phyloP scores from a whole-genome alignment of 2,329 filamentous ascomycete genomes.

The Hawksworthiomyces lignivorus region DNA sequence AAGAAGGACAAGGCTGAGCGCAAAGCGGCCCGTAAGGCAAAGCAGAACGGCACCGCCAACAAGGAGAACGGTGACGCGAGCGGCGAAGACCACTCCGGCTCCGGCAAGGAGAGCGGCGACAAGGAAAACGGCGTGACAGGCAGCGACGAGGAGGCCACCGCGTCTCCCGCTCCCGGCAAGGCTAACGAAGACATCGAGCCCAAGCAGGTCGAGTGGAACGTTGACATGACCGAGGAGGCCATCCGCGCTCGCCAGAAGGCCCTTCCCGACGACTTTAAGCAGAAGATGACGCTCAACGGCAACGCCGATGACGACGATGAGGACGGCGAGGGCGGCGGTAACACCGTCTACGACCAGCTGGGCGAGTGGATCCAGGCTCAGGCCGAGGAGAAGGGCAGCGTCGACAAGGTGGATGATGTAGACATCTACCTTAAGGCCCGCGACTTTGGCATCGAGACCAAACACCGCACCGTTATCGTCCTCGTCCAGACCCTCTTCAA shows the following conservation, averaged over 20 bases:
- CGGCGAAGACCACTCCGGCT: slow-evolving; percentile 50
- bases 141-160: slow-evolving; percentile 64
- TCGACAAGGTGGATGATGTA: slow-evolving; percentile 77
- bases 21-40: slow-evolving; percentile 86
- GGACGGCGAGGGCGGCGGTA: slow-evolving; percentile 66
- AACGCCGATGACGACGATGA: slow-evolving; percentile 77
- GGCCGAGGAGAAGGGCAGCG: slow-evolving; percentile 61
- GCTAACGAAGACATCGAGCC: slow-evolving; percentile 39
- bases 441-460: slow-evolving; percentile 86
- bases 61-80: slow-evolving; percentile 49
- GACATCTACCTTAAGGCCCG: slow-evolving; percentile 95
- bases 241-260: slow-evolving; percentile 90
- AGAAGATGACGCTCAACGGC: slow-evolving; percentile 70
- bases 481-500: slow-evolving; percentile 92
- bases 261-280: slow-evolving; percentile 91
- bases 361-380: slow-evolving; percentile 84
- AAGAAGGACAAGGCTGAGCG: slow-evolving; percentile 94
- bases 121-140: slow-evolving; percentile 62
- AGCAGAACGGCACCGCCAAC: slow-evolving; percentile 60
- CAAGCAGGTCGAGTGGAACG: slow-evolving; percentile 90
- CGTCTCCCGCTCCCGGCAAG: slow-evolving; percentile 30
- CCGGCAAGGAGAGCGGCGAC: slow-evolving; percentile 39
- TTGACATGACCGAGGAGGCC: slow-evolving; percentile 92
- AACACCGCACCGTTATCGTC: slow-evolving; percentile 88
- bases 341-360: slow-evolving; percentile 79